A percentile compares a stretch with the other conserved stretches of the same genome.
Evolutionary conservation across 108 stramenopile species (phyloP).

Genomic region (Bacterosira constricta): DNA sequence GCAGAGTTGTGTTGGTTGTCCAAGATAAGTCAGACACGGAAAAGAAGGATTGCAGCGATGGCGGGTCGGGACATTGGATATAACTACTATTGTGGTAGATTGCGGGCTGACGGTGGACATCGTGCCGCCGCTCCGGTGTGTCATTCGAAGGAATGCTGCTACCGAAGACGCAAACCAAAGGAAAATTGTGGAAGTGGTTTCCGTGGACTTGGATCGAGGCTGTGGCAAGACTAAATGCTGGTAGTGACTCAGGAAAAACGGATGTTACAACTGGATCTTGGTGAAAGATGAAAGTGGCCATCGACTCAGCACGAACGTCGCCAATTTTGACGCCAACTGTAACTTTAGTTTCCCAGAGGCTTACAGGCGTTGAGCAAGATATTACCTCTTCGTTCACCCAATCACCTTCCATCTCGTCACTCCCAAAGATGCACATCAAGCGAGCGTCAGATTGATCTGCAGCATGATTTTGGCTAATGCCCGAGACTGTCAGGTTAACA

Average conservation of each 20-base stretch:
- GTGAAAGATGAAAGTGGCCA: neutral
- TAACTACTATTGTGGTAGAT: neutral
- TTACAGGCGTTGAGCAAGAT: conserved; percentile 5
- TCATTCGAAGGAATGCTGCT: neutral
- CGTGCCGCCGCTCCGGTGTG: neutral
- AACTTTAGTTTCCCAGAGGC: neutral
- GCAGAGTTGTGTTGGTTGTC: neutral
- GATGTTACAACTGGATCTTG: neutral
- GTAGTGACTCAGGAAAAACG: conserved; percentile 6
- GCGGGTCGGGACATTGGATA: conserved; percentile 8
- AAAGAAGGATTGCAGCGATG: conserved; percentile 5
- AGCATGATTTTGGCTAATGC: neutral
- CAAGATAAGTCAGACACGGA: neutral
- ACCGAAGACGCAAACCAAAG: neutral
- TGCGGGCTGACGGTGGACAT: neutral
- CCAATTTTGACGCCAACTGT: conserved; percentile 10
- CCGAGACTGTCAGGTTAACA: conserved; percentile 1
- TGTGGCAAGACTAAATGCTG: neutral
- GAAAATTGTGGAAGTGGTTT: neutral
- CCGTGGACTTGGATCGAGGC: neutral
- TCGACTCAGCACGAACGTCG: conserved; percentile 2
- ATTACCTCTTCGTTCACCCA: neutral
- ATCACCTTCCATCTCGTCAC: neutral
- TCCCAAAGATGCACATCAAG: conserved; percentile 5
- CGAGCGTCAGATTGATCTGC: neutral